Percentiles rank a stretch among this genome's conserved stretches.
Evolutionary conservation across 768 basidiomycete species (phyloP).

Genomic region (Russula emetica): DNA sequence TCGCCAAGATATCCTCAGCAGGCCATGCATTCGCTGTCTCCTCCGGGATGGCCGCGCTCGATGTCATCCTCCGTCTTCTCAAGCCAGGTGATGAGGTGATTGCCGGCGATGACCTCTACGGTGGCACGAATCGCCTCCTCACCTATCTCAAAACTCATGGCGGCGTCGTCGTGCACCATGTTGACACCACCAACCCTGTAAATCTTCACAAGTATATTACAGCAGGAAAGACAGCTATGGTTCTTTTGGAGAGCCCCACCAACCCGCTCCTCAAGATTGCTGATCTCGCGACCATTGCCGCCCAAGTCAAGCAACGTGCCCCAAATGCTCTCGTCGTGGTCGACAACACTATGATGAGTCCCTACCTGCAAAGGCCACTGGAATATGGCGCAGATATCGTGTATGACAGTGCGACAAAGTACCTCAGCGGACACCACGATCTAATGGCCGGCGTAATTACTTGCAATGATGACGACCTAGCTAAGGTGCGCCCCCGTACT

Average conservation of each 20-base stretch:
- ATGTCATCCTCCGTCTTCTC: conserved; percentile 88
- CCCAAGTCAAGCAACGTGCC: conserved; percentile 76
- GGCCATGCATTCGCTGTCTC: conserved; percentile 87
- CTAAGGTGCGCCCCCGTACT: conserved; percentile 53
- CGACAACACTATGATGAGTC: conserved; percentile 99
- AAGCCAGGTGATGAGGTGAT: conserved; percentile 96
- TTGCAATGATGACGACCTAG: conserved; percentile 87
- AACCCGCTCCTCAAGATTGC: conserved; percentile 95
- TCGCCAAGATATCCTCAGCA: conserved; percentile 95
- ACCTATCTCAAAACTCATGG: conserved; percentile 83
- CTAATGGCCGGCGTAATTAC: conserved; percentile 97
- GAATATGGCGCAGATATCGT: conserved; percentile 96
- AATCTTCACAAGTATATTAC: conserved; percentile 60
- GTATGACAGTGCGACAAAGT: conserved; percentile 97
- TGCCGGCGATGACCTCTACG: conserved; percentile 96
- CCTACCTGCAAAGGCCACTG: conserved; percentile 90
- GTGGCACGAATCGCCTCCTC: conserved; percentile 93
- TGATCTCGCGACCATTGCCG: conserved; percentile 79
- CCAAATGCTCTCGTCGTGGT: conserved; percentile 82
- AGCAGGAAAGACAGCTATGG: conserved; percentile 82
- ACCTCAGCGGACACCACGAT: conserved; percentile 96
- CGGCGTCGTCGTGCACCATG: conserved; percentile 86
- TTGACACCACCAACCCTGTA: conserved; percentile 80
- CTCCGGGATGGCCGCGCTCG: conserved; percentile 97
- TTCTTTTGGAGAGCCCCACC: conserved; percentile 94